Percentiles rank a stretch among this genome's conserved stretches.
phyloP scores from a whole-genome alignment of 2,329 filamentous ascomycete genomes.

The Curvularia hawaiiensis region DNA sequence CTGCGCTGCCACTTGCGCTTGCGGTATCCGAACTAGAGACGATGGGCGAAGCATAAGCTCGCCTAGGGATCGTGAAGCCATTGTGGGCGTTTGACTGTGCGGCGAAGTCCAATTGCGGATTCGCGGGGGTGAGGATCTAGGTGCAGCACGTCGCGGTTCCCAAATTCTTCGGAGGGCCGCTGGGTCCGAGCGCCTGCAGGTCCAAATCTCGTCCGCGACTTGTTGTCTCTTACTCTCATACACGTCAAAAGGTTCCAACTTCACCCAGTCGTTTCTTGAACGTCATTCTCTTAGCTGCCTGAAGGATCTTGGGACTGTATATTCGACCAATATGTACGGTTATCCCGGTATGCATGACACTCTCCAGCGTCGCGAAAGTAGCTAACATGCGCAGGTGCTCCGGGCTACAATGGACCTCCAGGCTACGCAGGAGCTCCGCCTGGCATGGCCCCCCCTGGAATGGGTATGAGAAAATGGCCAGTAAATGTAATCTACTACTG shows the following conservation, averaged over 20 bases:
- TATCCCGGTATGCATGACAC: conserved; percentile 36
- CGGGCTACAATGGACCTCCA: conserved; percentile 75
- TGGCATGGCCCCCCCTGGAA: conserved; percentile 77
- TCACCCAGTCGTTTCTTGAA: background rate
- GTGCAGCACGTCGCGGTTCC: conserved; percentile 22
- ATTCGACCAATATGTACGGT: conserved; percentile 40
- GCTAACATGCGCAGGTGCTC: conserved; percentile 47
- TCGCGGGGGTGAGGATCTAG: conserved; percentile 5
- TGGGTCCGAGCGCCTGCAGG: conserved; percentile 23
- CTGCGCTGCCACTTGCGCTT: conserved; percentile 12
- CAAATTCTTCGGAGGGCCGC: conserved; percentile 30
- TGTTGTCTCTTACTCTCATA: conserved; percentile 14
- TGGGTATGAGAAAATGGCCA: conserved; percentile 64
- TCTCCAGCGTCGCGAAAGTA: conserved; percentile 2
- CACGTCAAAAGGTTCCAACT: conserved; percentile 8
- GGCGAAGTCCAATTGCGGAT: conserved; percentile 10
- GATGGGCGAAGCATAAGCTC: conserved; percentile 41
- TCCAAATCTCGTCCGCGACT: conserved; percentile 19
- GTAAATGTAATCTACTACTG: background rate
- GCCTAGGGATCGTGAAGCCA: conserved; percentile 40
- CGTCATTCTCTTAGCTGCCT: background rate
- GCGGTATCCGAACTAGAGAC: conserved; percentile 29
- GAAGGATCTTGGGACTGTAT: conserved; percentile 3
- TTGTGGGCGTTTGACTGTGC: conserved; percentile 12
- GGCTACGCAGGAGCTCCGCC: conserved; percentile 75